Evolutionary conservation across 176 grass and related monocot genomes (phyloP).

Genomic region (Phragmites australis): DNA sequence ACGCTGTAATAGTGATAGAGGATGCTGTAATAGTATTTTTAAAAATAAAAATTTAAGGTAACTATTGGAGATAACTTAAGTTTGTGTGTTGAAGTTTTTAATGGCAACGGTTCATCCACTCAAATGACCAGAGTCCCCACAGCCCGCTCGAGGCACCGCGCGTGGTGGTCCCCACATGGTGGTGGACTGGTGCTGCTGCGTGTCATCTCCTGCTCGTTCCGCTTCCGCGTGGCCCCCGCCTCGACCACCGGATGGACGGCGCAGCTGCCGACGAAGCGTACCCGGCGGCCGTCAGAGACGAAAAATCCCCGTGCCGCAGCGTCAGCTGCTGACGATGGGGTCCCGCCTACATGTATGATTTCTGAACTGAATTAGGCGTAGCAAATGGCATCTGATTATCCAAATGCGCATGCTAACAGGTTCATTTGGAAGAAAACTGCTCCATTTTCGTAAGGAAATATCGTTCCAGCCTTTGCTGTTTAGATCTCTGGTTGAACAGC

Average conservation of each 20-base stretch:
- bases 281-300: not conserved
- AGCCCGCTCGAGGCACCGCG: slow-evolving; percentile 34
- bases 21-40: too few relatives aligned
- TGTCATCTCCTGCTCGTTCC: not conserved
- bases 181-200: slow-evolving; percentile 4
- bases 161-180: slow-evolving; percentile 47
- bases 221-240: not conserved
- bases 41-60: too few relatives aligned
- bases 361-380: not conserved
- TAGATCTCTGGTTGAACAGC: too few relatives aligned
- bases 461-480: too few relatives aligned
- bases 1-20: too few relatives aligned
- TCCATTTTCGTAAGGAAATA: too few relatives aligned
- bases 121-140: slow-evolving; percentile 38
- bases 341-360: not conserved
- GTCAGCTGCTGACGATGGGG: not conserved
- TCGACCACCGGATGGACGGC: slow-evolving; percentile 36
- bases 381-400: not conserved
- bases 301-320: not conserved
- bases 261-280: slow-evolving; percentile 34
- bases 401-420: not conserved
- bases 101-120: slow-evolving; percentile 44
- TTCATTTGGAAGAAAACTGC: too few relatives aligned
- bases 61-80: not conserved
- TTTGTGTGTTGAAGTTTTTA: slow-evolving; percentile 31